Base-by-base conservation (phyloP, 2,329 filamentous ascomycete genomes). In the Fusarium liriodendri region DNA sequence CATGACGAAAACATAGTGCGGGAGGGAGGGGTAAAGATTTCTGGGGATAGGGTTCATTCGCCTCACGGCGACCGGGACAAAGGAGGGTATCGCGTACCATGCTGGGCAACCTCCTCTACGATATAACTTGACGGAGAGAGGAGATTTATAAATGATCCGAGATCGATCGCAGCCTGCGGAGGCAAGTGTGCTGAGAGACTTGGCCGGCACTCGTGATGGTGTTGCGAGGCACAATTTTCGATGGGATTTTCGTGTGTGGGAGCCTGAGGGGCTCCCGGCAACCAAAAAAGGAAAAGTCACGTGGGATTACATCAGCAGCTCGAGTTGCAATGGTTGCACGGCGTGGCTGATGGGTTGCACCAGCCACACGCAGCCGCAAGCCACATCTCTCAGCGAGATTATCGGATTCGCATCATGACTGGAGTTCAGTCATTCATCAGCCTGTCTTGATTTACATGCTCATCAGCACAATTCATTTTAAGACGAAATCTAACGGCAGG, bases 41-140 rank as follows among this genome's bases (percentile, higher is more conserved):
- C 59, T 58, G 68, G 59, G 66, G 62, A 69, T 69, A 74, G 75
- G 72, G 73, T 66, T 69, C 52, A 59, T 59, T 22, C 45, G 54
- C 42, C 29, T 69, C 38, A 54, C 45, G 37, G 62, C 68, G 62
- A 52, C 35, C 35, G 64, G 55, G 66, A 66, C 71, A 74, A 74
- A 74, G 64, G 59, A 69, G 61, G 64, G 32, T 32, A 68, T 73
- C 58, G 82, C 86, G 81, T 79, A 84, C 83, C 83, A 88, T 88
- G 81, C 81, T 88, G 86, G 86, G 86, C 85, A 85, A 87, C 81
- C 84, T 87, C 85, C 83, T 86, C 85, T 85, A 77, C 78, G 80
- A 76, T 79, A 81, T 82, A 72, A 79, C 80, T 82, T 79, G 81
- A 76, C 78, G 80, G 69, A 76, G 73, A 78, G 78, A 81, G 81